A percentile compares a stretch with the other conserved stretches of the same genome.
These are phyloP conservation scores for Cadophora luteo-olivacea DNA, from an alignment of 2,329 filamentous ascomycete species.

Conservation along the genomic window DNA sequence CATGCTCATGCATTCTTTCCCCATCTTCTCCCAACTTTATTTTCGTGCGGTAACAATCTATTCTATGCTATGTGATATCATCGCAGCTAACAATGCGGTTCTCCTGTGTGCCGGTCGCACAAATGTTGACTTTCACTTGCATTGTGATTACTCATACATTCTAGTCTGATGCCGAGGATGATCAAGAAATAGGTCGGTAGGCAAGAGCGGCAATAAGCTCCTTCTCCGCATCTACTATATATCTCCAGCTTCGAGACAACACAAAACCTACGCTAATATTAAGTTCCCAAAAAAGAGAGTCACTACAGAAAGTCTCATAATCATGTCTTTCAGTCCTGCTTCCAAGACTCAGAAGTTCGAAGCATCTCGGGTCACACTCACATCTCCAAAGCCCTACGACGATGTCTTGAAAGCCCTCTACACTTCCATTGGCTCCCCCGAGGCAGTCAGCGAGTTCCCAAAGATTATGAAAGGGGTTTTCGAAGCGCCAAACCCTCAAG, in stretches of 20 bases:
- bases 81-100: too few relatives aligned
- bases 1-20: neutral
- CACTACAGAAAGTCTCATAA: neutral
- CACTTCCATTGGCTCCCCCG: constrained; percentile 30
- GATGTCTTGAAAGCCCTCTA: constrained; percentile 30
- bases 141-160: constrained; percentile 6
- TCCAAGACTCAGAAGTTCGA: neutral
- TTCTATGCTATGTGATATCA: neutral
- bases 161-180: neutral
- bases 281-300: neutral
- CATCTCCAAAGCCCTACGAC: constrained; percentile 24
- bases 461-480: constrained; percentile 19
- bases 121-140: neutral
- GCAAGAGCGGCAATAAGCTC: neutral
- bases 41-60: neutral
- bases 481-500: constrained; percentile 11
- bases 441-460: constrained; percentile 9
- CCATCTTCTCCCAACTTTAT: neutral
- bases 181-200: neutral
- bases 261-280: too few relatives aligned
- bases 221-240: neutral
- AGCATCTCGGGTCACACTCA: constrained; percentile 21
- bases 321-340: constrained; percentile 1
- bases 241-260: neutral
- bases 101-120: neutral